Evolutionary conservation across 495 filamentous ascomycete genomes (phyloP).

Genomic region (Lineolata rhizophorae): DNA sequence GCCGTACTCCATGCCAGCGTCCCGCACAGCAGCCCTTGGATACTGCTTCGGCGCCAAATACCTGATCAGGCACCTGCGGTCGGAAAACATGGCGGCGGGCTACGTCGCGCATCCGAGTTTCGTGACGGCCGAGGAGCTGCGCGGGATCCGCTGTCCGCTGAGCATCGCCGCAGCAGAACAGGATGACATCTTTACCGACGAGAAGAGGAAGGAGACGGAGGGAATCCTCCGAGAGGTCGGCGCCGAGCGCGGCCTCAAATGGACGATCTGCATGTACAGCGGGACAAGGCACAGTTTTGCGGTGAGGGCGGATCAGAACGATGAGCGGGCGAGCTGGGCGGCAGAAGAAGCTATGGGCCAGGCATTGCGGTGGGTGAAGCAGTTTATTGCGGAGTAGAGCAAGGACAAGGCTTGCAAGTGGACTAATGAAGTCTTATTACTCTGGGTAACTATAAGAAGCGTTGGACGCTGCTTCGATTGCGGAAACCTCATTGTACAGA

Average conservation of each 20-base stretch:
- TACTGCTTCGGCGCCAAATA: conserved; percentile 5
- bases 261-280: conserved; percentile 1
- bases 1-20: too few relatives aligned
- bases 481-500: too few relatives aligned
- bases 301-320: conserved; percentile 1
- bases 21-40: not conserved
- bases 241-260: too few relatives aligned
- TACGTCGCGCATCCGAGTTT: conserved; percentile 1
- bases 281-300: conserved; percentile 4
- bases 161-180: conserved; percentile 4
- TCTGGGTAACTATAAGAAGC: too few relatives aligned
- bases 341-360: conserved; percentile 1
- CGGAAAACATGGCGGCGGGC: conserved; percentile 1
- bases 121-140: not conserved
- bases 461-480: too few relatives aligned
- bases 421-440: too few relatives aligned
- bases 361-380: not conserved
- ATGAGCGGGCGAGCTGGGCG: conserved; percentile 1
- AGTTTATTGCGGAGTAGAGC: not conserved
- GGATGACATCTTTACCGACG: not conserved
- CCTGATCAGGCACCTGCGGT: conserved; percentile 1
- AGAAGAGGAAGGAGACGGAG: conserved; percentile 1
- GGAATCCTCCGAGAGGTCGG: too few relatives aligned
- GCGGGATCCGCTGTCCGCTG: conserved; percentile 1
- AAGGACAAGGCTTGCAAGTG: too few relatives aligned